Conservation (phyloP, 129 eudicot species). For the Chrysanthemum lavandulifolium region DNA sequence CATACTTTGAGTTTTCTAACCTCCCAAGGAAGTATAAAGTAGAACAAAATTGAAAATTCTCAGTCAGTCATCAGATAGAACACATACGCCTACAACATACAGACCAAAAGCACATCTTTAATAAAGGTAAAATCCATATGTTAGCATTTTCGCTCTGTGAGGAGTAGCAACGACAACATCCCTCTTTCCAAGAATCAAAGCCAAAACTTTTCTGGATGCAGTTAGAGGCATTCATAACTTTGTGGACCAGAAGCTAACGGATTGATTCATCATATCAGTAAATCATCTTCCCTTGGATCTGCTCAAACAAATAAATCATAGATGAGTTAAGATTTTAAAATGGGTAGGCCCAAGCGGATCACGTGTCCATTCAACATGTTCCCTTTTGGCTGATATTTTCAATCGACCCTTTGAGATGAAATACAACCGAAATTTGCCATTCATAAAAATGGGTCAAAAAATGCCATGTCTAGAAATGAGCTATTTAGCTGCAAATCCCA, state of each 20-base stretch:
- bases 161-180: slow-evolving; percentile 1
- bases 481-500: neutral
- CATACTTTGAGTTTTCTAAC: neutral
- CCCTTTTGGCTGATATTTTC: too few relatives aligned
- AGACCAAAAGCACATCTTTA: neutral
- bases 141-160: neutral
- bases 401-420: too few relatives aligned
- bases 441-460: too few relatives aligned
- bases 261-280: neutral
- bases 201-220: neutral
- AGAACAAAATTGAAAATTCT: neutral
- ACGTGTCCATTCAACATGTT: too few relatives aligned
- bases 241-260: neutral
- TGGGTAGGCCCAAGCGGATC: too few relatives aligned
- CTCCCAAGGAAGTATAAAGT: neutral
- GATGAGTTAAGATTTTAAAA: too few relatives aligned
- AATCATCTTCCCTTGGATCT: slow-evolving; percentile 16
- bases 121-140: neutral
- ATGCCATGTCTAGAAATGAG: neutral
- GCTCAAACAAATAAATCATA: neutral
- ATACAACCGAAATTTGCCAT: too few relatives aligned
- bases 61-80: neutral
- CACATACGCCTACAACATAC: neutral
- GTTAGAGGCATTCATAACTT: neutral
- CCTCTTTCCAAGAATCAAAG: neutral